Evolutionary conservation across 2,329 filamentous ascomycete genomes (phyloP).

Genomic region (Apiospora malaysiana): DNA sequence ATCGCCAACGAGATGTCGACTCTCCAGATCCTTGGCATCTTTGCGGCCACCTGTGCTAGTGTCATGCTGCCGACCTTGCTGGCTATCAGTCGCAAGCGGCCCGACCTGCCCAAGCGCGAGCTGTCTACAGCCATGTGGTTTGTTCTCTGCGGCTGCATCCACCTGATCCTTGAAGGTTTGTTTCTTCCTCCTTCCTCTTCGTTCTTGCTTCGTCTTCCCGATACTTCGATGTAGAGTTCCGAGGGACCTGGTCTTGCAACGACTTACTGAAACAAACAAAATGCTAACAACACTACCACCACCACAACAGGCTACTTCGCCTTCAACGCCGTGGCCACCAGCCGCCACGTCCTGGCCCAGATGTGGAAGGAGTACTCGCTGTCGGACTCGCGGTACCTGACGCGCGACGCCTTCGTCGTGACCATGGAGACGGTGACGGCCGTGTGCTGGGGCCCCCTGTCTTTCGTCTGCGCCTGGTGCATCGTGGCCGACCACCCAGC

Average conservation of each 20-base stretch:
- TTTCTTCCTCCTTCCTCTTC: neutral
- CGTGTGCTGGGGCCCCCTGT: slow-evolving; percentile 59
- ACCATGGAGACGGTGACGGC: slow-evolving; percentile 62
- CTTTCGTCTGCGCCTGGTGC: slow-evolving; percentile 51
- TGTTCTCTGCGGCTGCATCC: slow-evolving; percentile 66
- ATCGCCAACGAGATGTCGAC: slow-evolving; percentile 69
- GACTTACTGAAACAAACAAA: neutral
- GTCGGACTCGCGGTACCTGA: slow-evolving; percentile 62
- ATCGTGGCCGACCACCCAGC: slow-evolving; percentile 51
- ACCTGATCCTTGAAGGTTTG: slow-evolving; percentile 49
- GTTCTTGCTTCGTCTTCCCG: too few species aligned
- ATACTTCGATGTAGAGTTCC: neutral
- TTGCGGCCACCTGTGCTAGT: slow-evolving; percentile 59
- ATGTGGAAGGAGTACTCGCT: slow-evolving; percentile 65
- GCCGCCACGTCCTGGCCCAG: slow-evolving; percentile 54
- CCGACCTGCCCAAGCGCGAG: slow-evolving; percentile 59
- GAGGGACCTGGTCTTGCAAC: neutral
- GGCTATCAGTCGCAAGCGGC: slow-evolving; percentile 57
- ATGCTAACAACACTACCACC: neutral
- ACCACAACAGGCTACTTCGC: slow-evolving; percentile 51
- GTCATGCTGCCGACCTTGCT: slow-evolving; percentile 64
- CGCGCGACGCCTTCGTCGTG: slow-evolving; percentile 58
- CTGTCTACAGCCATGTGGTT: slow-evolving; percentile 75
- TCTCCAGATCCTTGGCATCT: slow-evolving; percentile 62
- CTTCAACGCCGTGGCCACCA: slow-evolving; percentile 50